Percentiles rank a stretch among this genome's conserved stretches.
These are phyloP conservation scores for Ustilago shanxiensis DNA, from an alignment of 1,284 basidiomycete genomes.

Conservation along the genomic window DNA sequence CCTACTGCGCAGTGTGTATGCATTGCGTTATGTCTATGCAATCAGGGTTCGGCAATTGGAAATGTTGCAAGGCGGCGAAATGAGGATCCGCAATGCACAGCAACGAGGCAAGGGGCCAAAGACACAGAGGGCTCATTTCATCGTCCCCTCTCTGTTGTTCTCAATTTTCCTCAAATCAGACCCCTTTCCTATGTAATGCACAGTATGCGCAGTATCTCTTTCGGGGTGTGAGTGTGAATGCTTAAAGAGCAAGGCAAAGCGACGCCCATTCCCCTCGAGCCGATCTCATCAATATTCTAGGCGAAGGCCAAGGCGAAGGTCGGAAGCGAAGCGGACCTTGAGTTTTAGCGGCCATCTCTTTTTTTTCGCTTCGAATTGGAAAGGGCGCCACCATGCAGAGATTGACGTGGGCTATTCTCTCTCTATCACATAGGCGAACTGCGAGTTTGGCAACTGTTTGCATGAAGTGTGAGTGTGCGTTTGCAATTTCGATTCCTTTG, in stretches of 20 bases:
- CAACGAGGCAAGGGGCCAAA: no score
- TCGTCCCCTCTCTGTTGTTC: no score
- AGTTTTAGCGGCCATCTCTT: conserved; percentile 23
- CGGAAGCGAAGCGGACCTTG: conserved; percentile 19
- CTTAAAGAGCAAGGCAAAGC: neutral
- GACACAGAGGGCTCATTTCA: no score
- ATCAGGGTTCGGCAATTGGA: neutral
- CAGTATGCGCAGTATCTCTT: no score
- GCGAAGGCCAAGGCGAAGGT: neutral
- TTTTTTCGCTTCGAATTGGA: no score
- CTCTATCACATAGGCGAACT: neutral
- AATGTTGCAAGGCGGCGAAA: neutral
- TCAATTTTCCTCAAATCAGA: no score
- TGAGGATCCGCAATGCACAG: neutral
- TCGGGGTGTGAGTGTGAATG: no score
- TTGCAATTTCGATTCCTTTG: no score
- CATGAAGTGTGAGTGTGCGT: no score
- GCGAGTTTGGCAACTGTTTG: neutral
- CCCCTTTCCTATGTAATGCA: no score
- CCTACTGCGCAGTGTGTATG: no score
- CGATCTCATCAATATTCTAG: neutral
- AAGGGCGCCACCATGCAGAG: conserved; percentile 17
- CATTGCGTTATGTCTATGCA: no score
- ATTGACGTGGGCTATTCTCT: neutral
- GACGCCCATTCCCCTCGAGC: neutral